phyloP scores from a whole-genome alignment of 768 basidiomycete genomes.

The Mycena rebaudengoi region DNA sequence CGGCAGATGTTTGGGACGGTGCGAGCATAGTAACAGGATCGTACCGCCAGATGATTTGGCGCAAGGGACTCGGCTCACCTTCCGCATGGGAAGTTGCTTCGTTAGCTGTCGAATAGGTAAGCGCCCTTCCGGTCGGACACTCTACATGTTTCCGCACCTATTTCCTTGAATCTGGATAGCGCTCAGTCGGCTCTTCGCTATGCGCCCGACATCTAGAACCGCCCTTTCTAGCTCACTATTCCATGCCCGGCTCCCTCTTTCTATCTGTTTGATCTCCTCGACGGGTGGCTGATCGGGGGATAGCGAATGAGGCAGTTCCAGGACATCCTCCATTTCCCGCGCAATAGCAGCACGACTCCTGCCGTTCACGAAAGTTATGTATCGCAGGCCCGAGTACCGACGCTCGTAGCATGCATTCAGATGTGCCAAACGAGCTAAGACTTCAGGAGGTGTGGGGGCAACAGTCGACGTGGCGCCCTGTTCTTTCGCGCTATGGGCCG shows the following conservation, averaged over 20 bases:
- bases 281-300: slow-evolving; percentile 51
- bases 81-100: too few species aligned
- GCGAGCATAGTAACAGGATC: too few species aligned
- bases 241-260: slow-evolving; percentile 61
- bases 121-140: too few species aligned
- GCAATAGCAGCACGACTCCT: slow-evolving; percentile 75
- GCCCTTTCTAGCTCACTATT: slow-evolving; percentile 74
- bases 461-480: slow-evolving; percentile 61
- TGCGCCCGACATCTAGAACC: slow-evolving; percentile 73
- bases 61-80: too few species aligned
- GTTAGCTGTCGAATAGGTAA: too few species aligned
- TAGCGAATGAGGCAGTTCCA: slow-evolving; percentile 62
- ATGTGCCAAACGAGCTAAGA: slow-evolving; percentile 74
- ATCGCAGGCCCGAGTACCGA: slow-evolving; percentile 77
- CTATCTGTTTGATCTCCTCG: slow-evolving; percentile 46
- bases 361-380: slow-evolving; percentile 94
- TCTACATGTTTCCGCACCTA: slow-evolving; percentile 27
- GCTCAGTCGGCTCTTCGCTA: slow-evolving; percentile 75
- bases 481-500: slow-evolving; percentile 79
- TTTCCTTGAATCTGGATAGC: slow-evolving; percentile 50
- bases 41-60: too few species aligned
- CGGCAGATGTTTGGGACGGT: too few species aligned
- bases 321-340: slow-evolving; percentile 78
- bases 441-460: slow-evolving; percentile 72
- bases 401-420: slow-evolving; percentile 83